A percentile compares a stretch with the other conserved stretches of the same genome.
These are phyloP conservation scores for Cystobasidium ongulense DNA, from an alignment of 768 basidiomycete genomes.

Conservation along the genomic window DNA sequence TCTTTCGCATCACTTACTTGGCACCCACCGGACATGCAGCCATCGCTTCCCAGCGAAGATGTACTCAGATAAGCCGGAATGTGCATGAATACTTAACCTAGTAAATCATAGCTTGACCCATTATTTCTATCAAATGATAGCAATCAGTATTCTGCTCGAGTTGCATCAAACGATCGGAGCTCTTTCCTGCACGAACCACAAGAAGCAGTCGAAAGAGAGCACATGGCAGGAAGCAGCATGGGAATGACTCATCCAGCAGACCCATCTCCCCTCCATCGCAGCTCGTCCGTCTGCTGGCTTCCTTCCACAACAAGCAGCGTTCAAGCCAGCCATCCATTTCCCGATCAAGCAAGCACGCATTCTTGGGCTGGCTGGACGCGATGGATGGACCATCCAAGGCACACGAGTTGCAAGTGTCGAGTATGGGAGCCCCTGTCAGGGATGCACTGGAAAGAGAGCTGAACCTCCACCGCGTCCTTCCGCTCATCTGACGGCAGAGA, in stretches of 20 bases:
- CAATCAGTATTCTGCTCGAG: too few species aligned
- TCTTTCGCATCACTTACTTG: too few species aligned
- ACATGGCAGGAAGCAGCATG: neutral
- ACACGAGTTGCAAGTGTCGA: neutral
- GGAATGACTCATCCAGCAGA: neutral
- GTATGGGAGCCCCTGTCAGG: neutral
- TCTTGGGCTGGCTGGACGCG: constrained; percentile 11
- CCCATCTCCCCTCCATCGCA: too few species aligned
- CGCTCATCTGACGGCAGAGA: neutral
- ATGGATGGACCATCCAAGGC: neutral
- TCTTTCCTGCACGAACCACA: neutral
- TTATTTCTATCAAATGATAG: too few species aligned
- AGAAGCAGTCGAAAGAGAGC: neutral
- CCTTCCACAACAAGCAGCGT: neutral
- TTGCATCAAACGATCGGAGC: neutral
- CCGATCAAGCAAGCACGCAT: neutral
- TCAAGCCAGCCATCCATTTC: neutral
- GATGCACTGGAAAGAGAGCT: neutral
- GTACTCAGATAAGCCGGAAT: too few species aligned
- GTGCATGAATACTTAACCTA: too few species aligned
- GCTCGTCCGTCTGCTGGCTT: neutral
- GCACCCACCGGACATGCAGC: too few species aligned
- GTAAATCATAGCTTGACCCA: too few species aligned
- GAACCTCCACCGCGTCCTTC: too few species aligned
- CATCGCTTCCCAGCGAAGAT: too few species aligned